These are phyloP conservation scores for Uronychia setigera DNA, from an alignment of 73 alveolate species.

Conservation along the genomic window DNA sequence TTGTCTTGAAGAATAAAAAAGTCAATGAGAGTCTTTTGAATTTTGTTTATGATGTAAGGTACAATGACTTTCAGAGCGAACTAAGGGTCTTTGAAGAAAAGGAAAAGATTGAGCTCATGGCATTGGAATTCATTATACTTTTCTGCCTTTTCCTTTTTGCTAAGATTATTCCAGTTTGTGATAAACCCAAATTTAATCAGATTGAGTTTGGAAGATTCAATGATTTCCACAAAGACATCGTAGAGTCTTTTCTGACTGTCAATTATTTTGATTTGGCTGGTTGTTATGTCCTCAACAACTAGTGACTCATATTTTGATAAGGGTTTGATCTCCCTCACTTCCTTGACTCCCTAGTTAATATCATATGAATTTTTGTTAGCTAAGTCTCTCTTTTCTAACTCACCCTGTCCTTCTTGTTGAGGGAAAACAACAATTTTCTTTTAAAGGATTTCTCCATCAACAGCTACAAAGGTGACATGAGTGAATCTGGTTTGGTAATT, in stretches of 20 bases:
- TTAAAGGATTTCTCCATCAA: not conserved
- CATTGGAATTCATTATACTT: constrained; percentile 50
- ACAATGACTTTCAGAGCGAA: constrained; percentile 44
- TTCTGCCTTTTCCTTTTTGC: constrained; percentile 68
- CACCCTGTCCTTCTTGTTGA: no score
- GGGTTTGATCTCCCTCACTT: constrained; percentile 3
- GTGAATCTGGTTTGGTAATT: no score
- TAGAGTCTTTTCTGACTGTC: constrained; percentile 60
- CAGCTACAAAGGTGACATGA: not conserved
- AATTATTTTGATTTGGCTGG: constrained; percentile 47
- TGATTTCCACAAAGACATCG: constrained; percentile 45
- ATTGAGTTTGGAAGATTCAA: constrained; percentile 1
- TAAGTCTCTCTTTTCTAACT: not conserved
- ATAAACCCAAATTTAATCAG: constrained; percentile 36
- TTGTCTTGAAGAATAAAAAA: constrained; percentile 31
- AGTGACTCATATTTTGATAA: not conserved
- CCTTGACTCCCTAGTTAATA: not conserved
- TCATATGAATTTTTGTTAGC: not conserved
- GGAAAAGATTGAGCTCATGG: constrained; percentile 82
- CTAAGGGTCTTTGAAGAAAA: constrained; percentile 70
- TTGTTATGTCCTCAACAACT: constrained; percentile 45
- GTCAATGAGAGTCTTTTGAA: constrained; percentile 58
- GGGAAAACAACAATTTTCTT: not conserved
- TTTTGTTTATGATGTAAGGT: constrained; percentile 44
- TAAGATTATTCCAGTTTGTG: constrained; percentile 53